Conservation (phyloP, 441 rosid species). For the Adansonia grandidieri region DNA sequence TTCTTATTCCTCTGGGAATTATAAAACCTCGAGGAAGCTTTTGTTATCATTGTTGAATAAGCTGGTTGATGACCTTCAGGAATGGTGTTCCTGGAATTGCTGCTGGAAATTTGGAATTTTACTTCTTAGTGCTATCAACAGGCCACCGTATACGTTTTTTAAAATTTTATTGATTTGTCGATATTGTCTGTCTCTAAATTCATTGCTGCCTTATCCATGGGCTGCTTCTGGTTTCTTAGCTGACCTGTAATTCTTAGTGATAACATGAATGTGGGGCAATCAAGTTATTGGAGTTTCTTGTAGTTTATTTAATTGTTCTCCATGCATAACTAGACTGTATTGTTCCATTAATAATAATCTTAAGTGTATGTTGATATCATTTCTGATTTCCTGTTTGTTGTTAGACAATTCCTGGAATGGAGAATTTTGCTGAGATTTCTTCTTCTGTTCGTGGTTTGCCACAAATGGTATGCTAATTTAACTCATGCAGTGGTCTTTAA, state of each 20-base stretch:
- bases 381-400: constrained; percentile 26
- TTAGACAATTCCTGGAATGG: constrained; percentile 97
- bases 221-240: background rate
- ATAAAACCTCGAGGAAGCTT: background rate
- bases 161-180: background rate
- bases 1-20: background rate
- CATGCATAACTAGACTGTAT: constrained; percentile 2
- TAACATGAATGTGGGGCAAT: background rate
- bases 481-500: constrained; percentile 4
- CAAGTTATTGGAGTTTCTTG: constrained; percentile 12
- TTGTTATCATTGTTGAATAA: background rate
- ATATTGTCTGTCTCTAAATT: background rate
- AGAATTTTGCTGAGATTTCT: constrained; percentile 63
- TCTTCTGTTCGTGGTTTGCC: constrained; percentile 84
- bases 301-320: constrained; percentile 1
- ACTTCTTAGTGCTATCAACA: background rate
- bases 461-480: constrained; percentile 71
- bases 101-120: background rate
- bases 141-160: background rate
- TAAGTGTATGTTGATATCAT: background rate
- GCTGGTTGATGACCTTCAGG: background rate
- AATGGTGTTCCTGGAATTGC: background rate
- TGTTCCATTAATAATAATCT: constrained; percentile 20
- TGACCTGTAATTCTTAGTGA: constrained; percentile 12
- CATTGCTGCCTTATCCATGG: background rate